Base-by-base conservation (phyloP, 805 yeast genomes). In the Hagleromyces aurorensis region DNA sequence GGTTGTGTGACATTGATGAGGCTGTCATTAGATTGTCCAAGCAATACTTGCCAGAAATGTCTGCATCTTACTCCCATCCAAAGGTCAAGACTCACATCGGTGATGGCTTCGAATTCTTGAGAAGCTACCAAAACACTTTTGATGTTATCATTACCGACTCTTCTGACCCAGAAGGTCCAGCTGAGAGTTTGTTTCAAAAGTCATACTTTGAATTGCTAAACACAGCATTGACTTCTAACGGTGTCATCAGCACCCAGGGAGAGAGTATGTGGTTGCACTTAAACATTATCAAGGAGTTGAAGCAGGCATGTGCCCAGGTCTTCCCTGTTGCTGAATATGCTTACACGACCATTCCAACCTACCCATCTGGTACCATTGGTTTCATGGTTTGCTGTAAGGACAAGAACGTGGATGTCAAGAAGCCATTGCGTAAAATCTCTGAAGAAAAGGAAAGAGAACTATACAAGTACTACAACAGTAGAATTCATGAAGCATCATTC, bases 141-240 rank as follows among this genome's bases (percentile, higher is more conserved):
- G 98, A 89, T 56, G 96, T 87, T 27, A 89, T 89, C 60, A 81
- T 89, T 59, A 89, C 97, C 29, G 98, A 89, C 59, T 86, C 96
- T 17, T 84, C 96, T 19, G 97, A 89, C 61, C 97, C 97, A 28
- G 97, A 89, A 61, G 98, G 97, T 33, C 97, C 98, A 19, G 97
- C 97, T 29, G 96, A 79, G 60, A 69, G 84, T 20, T 70, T 89
- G 30, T 91, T 91, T 75, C 94, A 87, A 65, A 79, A 82, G 58
- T 84, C 86, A 16, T 89, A 89, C 70, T 89, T 87, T 59, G 70
- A 79, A 61, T 72, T 89, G 40, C 69, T 89, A 57, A 65, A 69
- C 57, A 79, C 75, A 40, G 96, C 97, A n/a, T 72, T 89, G 46
- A 86, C 94, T 37, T 91, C 76, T 41, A 75, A 84, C 57, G 98